phyloP scores from a whole-genome alignment of 257 asterid species.

The Eustoma russellianum region DNA sequence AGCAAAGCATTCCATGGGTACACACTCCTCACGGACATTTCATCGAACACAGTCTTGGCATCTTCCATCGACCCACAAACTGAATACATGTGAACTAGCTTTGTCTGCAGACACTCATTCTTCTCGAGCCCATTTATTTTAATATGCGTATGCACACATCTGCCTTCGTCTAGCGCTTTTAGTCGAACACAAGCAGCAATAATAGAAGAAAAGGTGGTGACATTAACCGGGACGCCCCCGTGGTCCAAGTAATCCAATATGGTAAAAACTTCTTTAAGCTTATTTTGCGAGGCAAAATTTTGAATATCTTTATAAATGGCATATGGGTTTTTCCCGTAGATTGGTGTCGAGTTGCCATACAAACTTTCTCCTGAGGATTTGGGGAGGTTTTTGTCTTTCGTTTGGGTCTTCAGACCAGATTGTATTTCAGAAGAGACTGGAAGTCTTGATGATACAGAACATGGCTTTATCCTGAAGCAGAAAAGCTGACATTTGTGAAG shows the following conservation, averaged over 20 bases:
- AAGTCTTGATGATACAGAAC: constrained; percentile 19
- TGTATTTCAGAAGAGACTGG: neutral
- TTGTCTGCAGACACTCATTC: constrained; percentile 70
- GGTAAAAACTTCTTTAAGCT: constrained; percentile 69
- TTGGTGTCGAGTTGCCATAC: constrained; percentile 42
- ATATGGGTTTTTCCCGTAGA: constrained; percentile 63
- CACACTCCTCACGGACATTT: constrained; percentile 50
- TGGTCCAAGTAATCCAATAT: constrained; percentile 68
- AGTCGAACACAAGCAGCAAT: constrained; percentile 46
- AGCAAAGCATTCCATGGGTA: constrained; percentile 93
- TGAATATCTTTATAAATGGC: constrained; percentile 67
- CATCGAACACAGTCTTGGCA: constrained; percentile 59
- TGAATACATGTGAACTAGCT: constrained; percentile 57
- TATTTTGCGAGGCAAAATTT: constrained; percentile 44
- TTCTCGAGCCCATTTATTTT: constrained; percentile 55
- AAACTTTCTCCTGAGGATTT: constrained; percentile 29
- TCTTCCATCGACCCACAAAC: constrained; percentile 68
- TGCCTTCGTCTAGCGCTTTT: constrained; percentile 50
- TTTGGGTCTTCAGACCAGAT: constrained; percentile 7
- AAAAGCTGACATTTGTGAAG: constrained; percentile 4
- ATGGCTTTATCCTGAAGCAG: constrained; percentile 18
- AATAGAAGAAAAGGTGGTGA: constrained; percentile 63
- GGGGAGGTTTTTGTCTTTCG: constrained; percentile 4
- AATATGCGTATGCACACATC: constrained; percentile 48
- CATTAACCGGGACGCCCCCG: constrained; percentile 73